A percentile compares a stretch with the other conserved stretches of the same genome.
Conservation (phyloP, 2,329 filamentous ascomycete species). For the Venturiaceae sp. region DNA sequence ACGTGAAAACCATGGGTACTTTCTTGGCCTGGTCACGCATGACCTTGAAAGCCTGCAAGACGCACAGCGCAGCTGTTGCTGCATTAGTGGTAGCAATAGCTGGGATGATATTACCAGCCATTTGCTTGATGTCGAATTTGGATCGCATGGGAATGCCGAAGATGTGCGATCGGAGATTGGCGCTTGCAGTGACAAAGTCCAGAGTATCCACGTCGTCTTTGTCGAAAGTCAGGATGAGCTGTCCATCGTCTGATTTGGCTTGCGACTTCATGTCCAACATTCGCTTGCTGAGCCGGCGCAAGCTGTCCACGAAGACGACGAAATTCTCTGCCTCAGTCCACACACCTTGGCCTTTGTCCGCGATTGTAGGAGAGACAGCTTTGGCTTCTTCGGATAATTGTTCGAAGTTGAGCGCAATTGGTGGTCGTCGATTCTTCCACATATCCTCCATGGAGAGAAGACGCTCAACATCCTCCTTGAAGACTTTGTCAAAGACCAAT, state of each 20-base stretch:
- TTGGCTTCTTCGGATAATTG: slow-evolving; percentile 27
- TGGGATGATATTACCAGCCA: slow-evolving; percentile 98
- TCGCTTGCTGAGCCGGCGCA: slow-evolving; percentile 66
- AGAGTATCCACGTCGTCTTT: slow-evolving; percentile 94
- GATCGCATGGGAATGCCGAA: slow-evolving; percentile 84
- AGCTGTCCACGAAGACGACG: slow-evolving; percentile 74
- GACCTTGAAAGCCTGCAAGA: slow-evolving; percentile 87
- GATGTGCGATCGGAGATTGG: slow-evolving; percentile 80
- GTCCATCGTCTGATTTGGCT: slow-evolving; percentile 33
- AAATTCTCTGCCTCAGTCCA: slow-evolving; percentile 85
- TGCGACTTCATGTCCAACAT: slow-evolving; percentile 53
- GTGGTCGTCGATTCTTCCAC: slow-evolving; percentile 78
- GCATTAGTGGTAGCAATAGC: slow-evolving; percentile 98
- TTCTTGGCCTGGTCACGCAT: slow-evolving; percentile 60
- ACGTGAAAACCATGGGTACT: slow-evolving; percentile 79
- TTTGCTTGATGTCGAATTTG: slow-evolving; percentile 95
- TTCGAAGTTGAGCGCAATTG: slow-evolving; percentile 63
- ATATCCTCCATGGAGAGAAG: slow-evolving; percentile 85
- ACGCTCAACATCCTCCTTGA: slow-evolving; percentile 72
- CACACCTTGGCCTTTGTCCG: slow-evolving; percentile 58
- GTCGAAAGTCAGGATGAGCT: slow-evolving; percentile 68
- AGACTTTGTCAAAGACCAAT: slow-evolving; percentile 89
- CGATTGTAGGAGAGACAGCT: slow-evolving; percentile 39
- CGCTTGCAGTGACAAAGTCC: slow-evolving; percentile 84
- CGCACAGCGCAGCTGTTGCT: slow-evolving; percentile 86